Percentiles rank a stretch among this genome's conserved stretches.
Evolutionary conservation across 768 basidiomycete species (phyloP).

Genomic region (Omphalotus guepiniiformis): DNA sequence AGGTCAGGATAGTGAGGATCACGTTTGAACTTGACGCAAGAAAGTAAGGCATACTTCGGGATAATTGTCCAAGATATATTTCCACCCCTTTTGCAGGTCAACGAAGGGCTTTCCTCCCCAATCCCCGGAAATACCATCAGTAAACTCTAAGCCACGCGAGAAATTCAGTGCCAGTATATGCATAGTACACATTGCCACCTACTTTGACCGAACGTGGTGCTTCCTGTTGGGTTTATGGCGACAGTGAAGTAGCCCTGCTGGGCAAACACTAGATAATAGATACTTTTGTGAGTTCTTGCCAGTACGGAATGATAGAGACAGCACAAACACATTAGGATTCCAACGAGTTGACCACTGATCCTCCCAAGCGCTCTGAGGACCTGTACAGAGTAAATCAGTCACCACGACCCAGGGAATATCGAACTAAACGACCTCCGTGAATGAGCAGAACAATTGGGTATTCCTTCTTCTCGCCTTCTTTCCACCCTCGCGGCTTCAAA

Average conservation of each 20-base stretch:
- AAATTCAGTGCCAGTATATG: constrained; percentile 1
- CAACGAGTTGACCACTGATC: constrained; percentile 90
- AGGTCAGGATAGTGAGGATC: constrained; percentile 1
- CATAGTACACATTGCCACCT: constrained; percentile 3
- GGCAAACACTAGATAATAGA: constrained; percentile 54
- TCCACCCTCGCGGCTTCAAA: constrained; percentile 76
- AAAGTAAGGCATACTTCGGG: constrained; percentile 51
- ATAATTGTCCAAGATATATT: constrained; percentile 57
- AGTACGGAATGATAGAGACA: background rate
- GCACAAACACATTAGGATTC: constrained; percentile 92
- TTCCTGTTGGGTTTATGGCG: constrained; percentile 90
- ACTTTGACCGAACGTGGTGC: constrained; percentile 91
- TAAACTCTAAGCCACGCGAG: constrained; percentile 50
- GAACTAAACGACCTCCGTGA: constrained; percentile 53
- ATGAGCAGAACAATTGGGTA: constrained; percentile 81
- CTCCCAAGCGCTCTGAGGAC: constrained; percentile 83
- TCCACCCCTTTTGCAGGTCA: constrained; percentile 74
- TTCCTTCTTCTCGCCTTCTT: constrained; percentile 58
- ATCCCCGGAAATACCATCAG: constrained; percentile 74
- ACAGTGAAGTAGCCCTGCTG: constrained; percentile 87
- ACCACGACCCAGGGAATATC: background rate
- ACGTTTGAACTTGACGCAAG: background rate
- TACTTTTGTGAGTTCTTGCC: background rate
- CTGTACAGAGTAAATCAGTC: constrained; percentile 27
- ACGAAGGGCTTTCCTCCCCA: constrained; percentile 87